Percentiles rank a stretch among this genome's conserved stretches.
Conservation (phyloP, 2,329 filamentous ascomycete species). For the Colletotrichum neosansevieriae region DNA sequence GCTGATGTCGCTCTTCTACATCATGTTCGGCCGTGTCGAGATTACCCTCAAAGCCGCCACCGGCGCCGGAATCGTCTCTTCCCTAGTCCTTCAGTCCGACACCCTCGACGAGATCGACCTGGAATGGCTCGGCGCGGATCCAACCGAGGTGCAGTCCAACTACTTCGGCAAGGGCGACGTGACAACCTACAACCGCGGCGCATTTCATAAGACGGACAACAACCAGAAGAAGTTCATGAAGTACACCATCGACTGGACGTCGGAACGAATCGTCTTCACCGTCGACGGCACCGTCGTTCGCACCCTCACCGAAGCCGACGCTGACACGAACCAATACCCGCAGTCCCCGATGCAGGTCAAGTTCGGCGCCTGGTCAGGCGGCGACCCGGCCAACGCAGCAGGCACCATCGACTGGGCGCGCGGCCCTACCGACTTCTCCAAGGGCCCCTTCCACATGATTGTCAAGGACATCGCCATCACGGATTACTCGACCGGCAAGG, state of each 20-base stretch:
- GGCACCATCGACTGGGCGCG: conserved; percentile 93
- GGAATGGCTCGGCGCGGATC: conserved; percentile 90
- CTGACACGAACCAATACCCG: conserved; percentile 82
- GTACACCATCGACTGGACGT: conserved; percentile 93
- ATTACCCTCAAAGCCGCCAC: conserved; percentile 87
- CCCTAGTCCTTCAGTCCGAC: conserved; percentile 91
- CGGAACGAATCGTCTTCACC: conserved; percentile 86
- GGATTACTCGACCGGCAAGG: conserved; percentile 92
- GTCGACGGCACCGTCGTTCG: conserved; percentile 84
- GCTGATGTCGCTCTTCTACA: conserved; percentile 92
- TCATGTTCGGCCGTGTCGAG: conserved; percentile 97
- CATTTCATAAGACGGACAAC: conserved; percentile 76
- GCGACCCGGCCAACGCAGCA: conserved; percentile 80
- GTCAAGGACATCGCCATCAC: conserved; percentile 81
- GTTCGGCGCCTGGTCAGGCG: conserved; percentile 92
- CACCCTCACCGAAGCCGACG: conserved; percentile 76
- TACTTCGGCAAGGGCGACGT: conserved; percentile 96
- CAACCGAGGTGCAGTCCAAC: conserved; percentile 88
- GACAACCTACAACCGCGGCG: conserved; percentile 86
- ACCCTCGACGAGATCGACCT: conserved; percentile 96
- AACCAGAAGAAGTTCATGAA: conserved; percentile 85
- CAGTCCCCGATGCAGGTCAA: conserved; percentile 97
- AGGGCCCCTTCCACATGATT: conserved; percentile 88
- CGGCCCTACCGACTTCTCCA: conserved; percentile 84
- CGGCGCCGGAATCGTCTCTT: conserved; percentile 92